phyloP scores from a whole-genome alignment of 2,329 filamentous ascomycete genomes.

The Pezicula carpinea region DNA sequence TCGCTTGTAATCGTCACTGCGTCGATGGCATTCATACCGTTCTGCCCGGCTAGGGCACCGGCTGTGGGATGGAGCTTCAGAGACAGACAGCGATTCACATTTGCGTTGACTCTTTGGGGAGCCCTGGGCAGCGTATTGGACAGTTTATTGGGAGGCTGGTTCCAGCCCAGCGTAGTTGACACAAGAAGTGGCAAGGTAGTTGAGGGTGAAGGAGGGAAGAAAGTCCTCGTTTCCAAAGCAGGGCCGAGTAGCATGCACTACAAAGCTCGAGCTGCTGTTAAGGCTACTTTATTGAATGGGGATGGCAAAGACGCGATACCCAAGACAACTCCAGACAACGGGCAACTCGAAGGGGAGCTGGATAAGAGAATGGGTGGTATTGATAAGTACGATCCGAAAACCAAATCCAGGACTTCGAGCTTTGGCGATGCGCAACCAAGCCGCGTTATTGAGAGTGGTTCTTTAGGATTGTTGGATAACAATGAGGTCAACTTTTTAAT shows the following conservation, averaged over 20 bases:
- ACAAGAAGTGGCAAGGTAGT: slow-evolving; percentile 80
- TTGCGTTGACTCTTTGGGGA: slow-evolving; percentile 66
- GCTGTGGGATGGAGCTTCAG: slow-evolving; percentile 47
- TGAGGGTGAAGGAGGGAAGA: slow-evolving; percentile 73
- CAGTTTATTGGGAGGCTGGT: slow-evolving; percentile 76
- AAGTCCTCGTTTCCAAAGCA: slow-evolving; percentile 42
- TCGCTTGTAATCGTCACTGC: slow-evolving; percentile 62
- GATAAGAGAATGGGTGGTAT: slow-evolving; percentile 33
- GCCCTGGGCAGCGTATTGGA: slow-evolving; percentile 78
- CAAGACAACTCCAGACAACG: slow-evolving; percentile 32
- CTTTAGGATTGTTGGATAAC: slow-evolving; percentile 76
- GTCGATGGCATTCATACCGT: slow-evolving; percentile 63
- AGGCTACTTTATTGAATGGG: slow-evolving; percentile 37
- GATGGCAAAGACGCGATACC: slow-evolving; percentile 41
- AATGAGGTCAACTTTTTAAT: slow-evolving; percentile 94
- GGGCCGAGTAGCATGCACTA: slow-evolving; percentile 24
- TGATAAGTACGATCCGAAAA: slow-evolving; percentile 45
- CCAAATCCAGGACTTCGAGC: slow-evolving; percentile 46
- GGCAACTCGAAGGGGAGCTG: slow-evolving; percentile 32
- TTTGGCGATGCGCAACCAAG: slow-evolving; percentile 48
- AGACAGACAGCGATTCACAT: slow-evolving; percentile 41
- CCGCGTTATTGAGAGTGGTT: slow-evolving; percentile 56
- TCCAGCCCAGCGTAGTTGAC: slow-evolving; percentile 85
- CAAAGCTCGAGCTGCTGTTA: slow-evolving; percentile 34
- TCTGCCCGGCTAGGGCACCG: slow-evolving; percentile 43